Conservation (phyloP, 805 yeast species). For the Groenewaldozyma tartarivorans region DNA sequence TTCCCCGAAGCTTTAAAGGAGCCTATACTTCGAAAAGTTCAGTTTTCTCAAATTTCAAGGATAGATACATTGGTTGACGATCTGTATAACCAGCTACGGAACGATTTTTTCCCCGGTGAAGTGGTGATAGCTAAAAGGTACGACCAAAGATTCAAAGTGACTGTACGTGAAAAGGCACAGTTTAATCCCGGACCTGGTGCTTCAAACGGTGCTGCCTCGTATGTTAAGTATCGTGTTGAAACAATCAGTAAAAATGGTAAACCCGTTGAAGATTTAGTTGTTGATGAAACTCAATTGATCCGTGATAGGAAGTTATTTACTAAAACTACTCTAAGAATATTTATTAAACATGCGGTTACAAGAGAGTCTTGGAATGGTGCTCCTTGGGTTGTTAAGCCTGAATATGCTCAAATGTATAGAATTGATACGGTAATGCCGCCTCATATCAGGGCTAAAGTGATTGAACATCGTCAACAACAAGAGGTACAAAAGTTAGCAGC, state of each 20-base stretch:
- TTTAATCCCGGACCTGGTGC: constrained; percentile 39
- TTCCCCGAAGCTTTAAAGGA: constrained; percentile 90
- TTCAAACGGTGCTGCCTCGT: too few relatives aligned
- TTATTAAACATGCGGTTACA: constrained; percentile 67
- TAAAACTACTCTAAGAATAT: constrained; percentile 82
- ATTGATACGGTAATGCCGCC: constrained; percentile 32
- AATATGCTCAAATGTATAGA: constrained; percentile 60
- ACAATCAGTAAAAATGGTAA: constrained; percentile 27
- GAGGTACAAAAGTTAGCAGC: neutral
- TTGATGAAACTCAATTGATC: constrained; percentile 61
- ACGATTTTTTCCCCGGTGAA: constrained; percentile 89
- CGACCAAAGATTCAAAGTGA: constrained; percentile 41
- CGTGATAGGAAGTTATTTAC: constrained; percentile 84
- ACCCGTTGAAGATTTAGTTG: constrained; percentile 48
- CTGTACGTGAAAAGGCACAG: constrained; percentile 78
- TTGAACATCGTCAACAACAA: neutral
- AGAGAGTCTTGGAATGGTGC: constrained; percentile 82
- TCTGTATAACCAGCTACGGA: constrained; percentile 66
- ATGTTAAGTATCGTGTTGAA: constrained; percentile 62
- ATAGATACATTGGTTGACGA: constrained; percentile 83
- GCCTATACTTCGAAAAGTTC: constrained; percentile 79
- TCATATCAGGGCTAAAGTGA: constrained; percentile 2
- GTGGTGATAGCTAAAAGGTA: constrained; percentile 49
- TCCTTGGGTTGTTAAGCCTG: constrained; percentile 87
- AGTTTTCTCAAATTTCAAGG: constrained; percentile 71